A percentile compares a stretch with the other conserved stretches of the same genome.
phyloP scores from a whole-genome alignment of 169 alveolate species.

The Plasmodium blacklocki region DNA sequence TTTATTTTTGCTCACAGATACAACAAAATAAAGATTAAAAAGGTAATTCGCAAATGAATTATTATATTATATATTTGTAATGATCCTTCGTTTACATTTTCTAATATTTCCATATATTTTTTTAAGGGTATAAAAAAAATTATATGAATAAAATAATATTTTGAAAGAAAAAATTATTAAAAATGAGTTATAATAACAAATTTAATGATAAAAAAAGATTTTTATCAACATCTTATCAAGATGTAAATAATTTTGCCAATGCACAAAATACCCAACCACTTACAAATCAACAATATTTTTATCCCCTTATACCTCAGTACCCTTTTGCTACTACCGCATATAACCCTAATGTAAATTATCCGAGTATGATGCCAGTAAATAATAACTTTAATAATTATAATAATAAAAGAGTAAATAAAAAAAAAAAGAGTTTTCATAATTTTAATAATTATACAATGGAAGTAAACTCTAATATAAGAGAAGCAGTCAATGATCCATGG shows the following conservation, averaged over 20 bases:
- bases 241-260: conserved; percentile 1
- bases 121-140: not conserved
- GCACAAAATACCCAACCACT: not conserved
- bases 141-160: no score
- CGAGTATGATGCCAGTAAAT: conserved; percentile 14
- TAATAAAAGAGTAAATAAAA: conserved; percentile 29
- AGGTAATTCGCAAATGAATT: no score
- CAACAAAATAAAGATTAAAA: no score
- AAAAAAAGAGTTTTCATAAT: conserved; percentile 30
- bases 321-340: conserved; percentile 14
- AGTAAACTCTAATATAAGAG: conserved; percentile 3
- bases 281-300: not conserved
- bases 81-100: no score
- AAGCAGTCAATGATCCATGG: conserved; percentile 66
- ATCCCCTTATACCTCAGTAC: conserved; percentile 19
- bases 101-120: not conserved
- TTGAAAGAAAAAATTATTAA: no score
- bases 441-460: conserved; percentile 14
- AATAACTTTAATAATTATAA: conserved; percentile 15
- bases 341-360: conserved; percentile 12
- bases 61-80: no score
- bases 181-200: conserved; percentile 21
- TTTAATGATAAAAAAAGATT: conserved; percentile 50
- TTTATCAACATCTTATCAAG: conserved; percentile 5
- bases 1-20: no score